These are phyloP conservation scores for Mucor velutinosus DNA, from an alignment of 371 early-diverging fungal genomes.

Conservation along the genomic window DNA sequence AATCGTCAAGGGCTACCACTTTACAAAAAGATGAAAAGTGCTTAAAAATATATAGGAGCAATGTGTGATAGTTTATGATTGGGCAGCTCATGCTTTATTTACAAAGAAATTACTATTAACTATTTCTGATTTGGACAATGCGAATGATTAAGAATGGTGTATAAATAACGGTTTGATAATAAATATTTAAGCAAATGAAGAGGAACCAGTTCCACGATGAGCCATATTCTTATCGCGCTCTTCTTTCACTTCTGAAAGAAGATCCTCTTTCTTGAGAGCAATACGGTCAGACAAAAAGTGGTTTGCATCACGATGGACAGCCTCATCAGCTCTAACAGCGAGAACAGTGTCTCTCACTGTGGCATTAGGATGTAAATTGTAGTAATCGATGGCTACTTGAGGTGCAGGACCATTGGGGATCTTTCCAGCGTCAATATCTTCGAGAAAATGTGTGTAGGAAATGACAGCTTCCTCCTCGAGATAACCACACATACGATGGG, in stretches of 20 bases:
- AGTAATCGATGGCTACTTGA: conserved; percentile 88
- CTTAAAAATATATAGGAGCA: too few species aligned
- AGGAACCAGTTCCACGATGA: neutral
- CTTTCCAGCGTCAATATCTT: conserved; percentile 84
- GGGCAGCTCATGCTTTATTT: too few species aligned
- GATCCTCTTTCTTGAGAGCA: conserved; percentile 23
- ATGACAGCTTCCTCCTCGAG: conserved; percentile 93
- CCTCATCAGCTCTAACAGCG: conserved; percentile 96
- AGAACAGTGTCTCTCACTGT: conserved; percentile 91
- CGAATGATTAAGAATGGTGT: too few species aligned
- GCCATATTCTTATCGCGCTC: conserved; percentile 4
- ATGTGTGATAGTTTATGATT: too few species aligned
- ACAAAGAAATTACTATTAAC: too few species aligned
- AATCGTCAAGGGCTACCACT: too few species aligned
- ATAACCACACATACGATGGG: conserved; percentile 83
- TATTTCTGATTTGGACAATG: too few species aligned
- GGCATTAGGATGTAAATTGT: conserved; percentile 83
- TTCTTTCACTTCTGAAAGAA: conserved; percentile 14
- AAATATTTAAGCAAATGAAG: neutral
- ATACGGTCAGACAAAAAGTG: conserved; percentile 80
- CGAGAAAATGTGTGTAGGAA: conserved; percentile 89
- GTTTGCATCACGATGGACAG: conserved; percentile 94
- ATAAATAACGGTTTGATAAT: too few species aligned
- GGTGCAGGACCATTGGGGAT: conserved; percentile 73
- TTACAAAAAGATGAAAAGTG: too few species aligned